Base-by-base conservation (phyloP, 805 yeast species). In the Nadsonia fulvescens region DNA sequence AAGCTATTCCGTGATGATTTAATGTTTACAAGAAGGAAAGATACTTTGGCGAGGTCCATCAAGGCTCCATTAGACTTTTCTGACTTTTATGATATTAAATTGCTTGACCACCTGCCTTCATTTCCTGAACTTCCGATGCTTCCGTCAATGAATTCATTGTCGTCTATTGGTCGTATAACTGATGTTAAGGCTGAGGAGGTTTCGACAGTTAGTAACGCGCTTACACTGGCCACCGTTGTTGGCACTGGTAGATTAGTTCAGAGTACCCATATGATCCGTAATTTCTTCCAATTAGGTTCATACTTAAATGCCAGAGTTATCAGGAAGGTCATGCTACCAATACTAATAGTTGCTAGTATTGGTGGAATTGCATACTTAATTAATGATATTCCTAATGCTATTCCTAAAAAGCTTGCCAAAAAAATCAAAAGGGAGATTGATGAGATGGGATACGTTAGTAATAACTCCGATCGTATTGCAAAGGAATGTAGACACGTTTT, bases 321-420 rank as follows among this genome's bases (percentile, higher is more conserved):
- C 14, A 58, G 52, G 31, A 57, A 55, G 22, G 44, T 73, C n/a
- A 58, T 64, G 1, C 45, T 64, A 1, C 83, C 91, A 0, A 24
- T 67, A 0, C 32, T 61, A 1, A 36, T 69, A 3, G 57, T 67
- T 6, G 61, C 63, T 1, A 52, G 66, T 4, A 61, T 67, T 1
- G 54, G 67, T 8, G 58, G 74, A 0, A 51, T 64, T 1, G 66
- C 68, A 20, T 81, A 77, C 40, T 45, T 82, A 31, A 53, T 81
- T 11, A 57, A 61, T 32, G 96, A 89, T 47, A 67, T 91, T 8
- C 95, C 95, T 3, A 66, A 74, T 39, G 93, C 95, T 0, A 68
- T 79, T 39, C 91, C 93, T 11, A 58, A 81, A 37, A 82, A 82
- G 31, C 62, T 81, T 32, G 81, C 89, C 0, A 57, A 61, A 24